Evolutionary conservation across 2,329 filamentous ascomycete species (phyloP), one percentile per base, ranked within the genome.

Genomic region (Xylaria sp.): DNA sequence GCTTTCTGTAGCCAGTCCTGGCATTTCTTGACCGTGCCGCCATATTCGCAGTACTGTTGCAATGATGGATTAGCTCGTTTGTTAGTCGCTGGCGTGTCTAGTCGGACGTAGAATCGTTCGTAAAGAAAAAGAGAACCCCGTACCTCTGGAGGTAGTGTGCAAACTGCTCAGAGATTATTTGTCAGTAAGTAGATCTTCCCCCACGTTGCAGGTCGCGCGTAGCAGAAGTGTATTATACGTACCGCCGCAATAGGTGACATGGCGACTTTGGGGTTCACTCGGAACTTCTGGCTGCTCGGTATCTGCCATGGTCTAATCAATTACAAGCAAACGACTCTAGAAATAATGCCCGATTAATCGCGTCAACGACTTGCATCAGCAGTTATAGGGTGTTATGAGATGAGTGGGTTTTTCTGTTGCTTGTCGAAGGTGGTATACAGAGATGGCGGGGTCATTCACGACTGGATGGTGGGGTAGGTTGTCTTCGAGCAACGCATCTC

Each of bases 21-120:
- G 83, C 96, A 99, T 83, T 97, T 99, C 83, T 94, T 97, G 28
- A 92, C 91, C 45, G 94, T 98, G 72, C 94, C 95, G 78, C 96
- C 96, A 81, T 97, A 98, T 83, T 99, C 96, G 85, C 96, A 99
- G 84, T 97, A 99, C 96, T 98, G 83, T 73, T 45, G 76, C n/a
- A n/a, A n/a, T 69, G 15, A 3, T 20, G 53, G 13, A 32, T 71
- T 62, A 71, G 68, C 41, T 55, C 36, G 12, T n/a, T 36, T 63
- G 50, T 46, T 53, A 25, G 12, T 66, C 12, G 23, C 36, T 13
- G 32, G n/a, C 59, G n/a, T 50, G 55, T 64, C 56, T 25, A 4
- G 34, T 68, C 53, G 46, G 36, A 30, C 43, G 41, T 8, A 48
- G 32, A 43, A 23, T 12, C 10, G 39, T 28, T 46, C 43, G 20